Percentiles rank a stretch among this genome's conserved stretches.
These are phyloP conservation scores for Cladobotryum mycophilum DNA, from an alignment of 2,329 filamentous ascomycete species.

Conservation along the genomic window DNA sequence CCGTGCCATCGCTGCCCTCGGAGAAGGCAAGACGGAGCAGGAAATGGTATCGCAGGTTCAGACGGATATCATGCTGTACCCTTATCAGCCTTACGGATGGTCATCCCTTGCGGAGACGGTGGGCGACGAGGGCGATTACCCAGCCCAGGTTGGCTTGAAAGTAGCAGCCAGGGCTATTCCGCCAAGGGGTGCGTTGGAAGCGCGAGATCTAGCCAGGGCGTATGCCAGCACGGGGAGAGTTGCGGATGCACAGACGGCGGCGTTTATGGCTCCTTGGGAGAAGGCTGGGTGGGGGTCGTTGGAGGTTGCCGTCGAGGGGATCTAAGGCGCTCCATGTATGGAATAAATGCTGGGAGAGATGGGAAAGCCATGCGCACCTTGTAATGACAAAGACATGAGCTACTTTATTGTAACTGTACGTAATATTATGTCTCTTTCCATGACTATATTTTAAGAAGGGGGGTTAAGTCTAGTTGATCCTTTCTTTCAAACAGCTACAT, in stretches of 20 bases:
- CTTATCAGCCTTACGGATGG: constrained; percentile 77
- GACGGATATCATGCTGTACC: constrained; percentile 73
- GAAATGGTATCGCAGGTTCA: constrained; percentile 60
- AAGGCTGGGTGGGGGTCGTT: constrained; percentile 58
- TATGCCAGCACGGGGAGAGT: constrained; percentile 67
- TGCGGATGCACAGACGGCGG: constrained; percentile 68
- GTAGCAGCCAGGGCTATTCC: constrained; percentile 72
- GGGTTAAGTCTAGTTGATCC: neutral
- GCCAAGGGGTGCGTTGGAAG: constrained; percentile 61
- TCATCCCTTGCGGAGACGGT: constrained; percentile 54
- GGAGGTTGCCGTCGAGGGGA: constrained; percentile 22
- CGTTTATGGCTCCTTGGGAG: constrained; percentile 78
- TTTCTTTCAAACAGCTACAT: no score
- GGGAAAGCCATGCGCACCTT: neutral
- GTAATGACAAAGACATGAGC: neutral
- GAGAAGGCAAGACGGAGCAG: constrained; percentile 41
- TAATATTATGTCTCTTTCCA: neutral
- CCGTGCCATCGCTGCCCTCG: constrained; percentile 62
- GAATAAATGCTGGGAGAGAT: neutral
- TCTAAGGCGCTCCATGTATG: constrained; percentile 10
- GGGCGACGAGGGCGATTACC: constrained; percentile 28
- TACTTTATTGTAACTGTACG: neutral
- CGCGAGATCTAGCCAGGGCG: constrained; percentile 63
- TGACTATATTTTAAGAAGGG: neutral
- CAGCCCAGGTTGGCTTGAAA: constrained; percentile 71